Evolutionary conservation across 2,329 filamentous ascomycete species (phyloP).

Genomic region (Eutypella sp.): DNA sequence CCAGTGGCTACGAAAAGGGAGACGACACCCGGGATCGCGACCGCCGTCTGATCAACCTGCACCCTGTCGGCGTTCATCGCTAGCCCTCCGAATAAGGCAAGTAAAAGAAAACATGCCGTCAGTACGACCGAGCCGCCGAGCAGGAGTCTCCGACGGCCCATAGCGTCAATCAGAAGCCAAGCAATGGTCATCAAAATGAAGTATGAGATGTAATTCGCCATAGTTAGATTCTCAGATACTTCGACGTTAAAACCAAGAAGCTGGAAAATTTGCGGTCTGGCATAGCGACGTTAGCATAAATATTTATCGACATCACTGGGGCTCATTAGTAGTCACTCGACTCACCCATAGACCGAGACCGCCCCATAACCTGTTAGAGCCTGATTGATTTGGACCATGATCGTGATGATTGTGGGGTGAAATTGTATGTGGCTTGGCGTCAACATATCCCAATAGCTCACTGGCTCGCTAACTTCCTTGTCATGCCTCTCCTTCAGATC

Average conservation of each 20-base stretch:
- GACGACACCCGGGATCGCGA: constrained; percentile 46
- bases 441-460: constrained; percentile 54
- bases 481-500: constrained; percentile 46
- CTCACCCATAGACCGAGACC: constrained; percentile 52
- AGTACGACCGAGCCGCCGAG: constrained; percentile 46
- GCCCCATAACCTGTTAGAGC: constrained; percentile 54
- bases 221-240: constrained; percentile 50
- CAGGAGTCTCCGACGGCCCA: constrained; percentile 49
- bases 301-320: too few relatives aligned
- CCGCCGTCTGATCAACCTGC: constrained; percentile 28
- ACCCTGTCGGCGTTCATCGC: constrained; percentile 36
- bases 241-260: constrained; percentile 50
- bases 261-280: constrained; percentile 53
- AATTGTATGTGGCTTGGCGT: constrained; percentile 49
- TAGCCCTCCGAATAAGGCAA: constrained; percentile 47
- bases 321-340: neutral
- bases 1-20: constrained; percentile 53
- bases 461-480: constrained; percentile 40
- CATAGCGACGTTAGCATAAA: neutral
- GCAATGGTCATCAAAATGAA: constrained; percentile 57
- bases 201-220: constrained; percentile 58
- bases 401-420: constrained; percentile 54
- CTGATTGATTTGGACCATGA: constrained; percentile 61
- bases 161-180: constrained; percentile 53
- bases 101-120: constrained; percentile 43